These are phyloP conservation scores for Fusarium sp. DNA, from an alignment of 2,329 filamentous ascomycete genomes.

Conservation along the genomic window DNA sequence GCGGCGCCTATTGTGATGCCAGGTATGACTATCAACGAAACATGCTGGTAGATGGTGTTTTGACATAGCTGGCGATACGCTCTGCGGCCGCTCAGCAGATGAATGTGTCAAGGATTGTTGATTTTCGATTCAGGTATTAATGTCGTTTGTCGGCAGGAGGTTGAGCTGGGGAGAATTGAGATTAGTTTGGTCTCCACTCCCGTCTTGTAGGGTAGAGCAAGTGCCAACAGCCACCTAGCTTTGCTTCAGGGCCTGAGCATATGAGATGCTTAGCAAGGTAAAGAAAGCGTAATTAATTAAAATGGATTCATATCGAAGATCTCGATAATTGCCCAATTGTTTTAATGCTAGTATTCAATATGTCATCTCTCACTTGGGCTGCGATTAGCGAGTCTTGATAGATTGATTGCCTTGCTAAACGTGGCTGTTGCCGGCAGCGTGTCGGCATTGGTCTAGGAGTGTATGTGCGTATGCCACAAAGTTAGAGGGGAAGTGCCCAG, in stretches of 20 bases:
- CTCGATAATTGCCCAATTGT: not conserved
- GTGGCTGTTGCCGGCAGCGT: not conserved
- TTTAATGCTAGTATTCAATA: not conserved
- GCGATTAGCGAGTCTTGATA: not conserved
- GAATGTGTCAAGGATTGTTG: not conserved
- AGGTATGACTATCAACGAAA: not conserved
- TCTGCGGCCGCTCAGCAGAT: not conserved
- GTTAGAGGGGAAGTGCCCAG: not conserved
- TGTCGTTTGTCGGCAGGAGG: not conserved
- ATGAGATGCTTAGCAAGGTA: not conserved
- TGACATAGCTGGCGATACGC: not conserved
- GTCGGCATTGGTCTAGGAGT: not conserved
- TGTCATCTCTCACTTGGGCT: not conserved
- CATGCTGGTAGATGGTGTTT: not conserved
- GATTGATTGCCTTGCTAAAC: not conserved
- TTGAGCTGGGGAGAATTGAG: not conserved
- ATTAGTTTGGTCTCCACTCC: conserved; percentile 1
- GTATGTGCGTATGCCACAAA: not conserved
- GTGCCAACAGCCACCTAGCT: not conserved
- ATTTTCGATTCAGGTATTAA: not conserved
- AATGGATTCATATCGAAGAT: not conserved
- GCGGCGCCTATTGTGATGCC: conserved; percentile 17
- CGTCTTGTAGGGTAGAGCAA: conserved; percentile 2
- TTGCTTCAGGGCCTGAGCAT: not conserved
- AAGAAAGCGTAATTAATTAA: not conserved